These are phyloP conservation scores for Penicillium frequentans DNA, from an alignment of 2,329 filamentous ascomycete genomes.

Conservation along the genomic window DNA sequence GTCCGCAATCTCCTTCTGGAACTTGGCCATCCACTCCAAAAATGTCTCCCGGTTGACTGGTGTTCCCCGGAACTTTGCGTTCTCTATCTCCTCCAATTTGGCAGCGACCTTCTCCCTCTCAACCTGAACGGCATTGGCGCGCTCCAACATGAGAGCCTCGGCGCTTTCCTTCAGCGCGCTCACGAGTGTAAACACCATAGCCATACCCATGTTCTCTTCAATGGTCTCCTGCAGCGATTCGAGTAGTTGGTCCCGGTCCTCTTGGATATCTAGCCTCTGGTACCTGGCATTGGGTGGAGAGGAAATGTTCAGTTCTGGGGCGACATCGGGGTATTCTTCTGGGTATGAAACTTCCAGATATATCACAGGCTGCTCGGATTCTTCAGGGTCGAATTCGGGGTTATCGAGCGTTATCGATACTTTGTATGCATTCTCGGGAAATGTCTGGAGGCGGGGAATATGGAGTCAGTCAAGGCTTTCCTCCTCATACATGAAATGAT, in stretches of 20 bases:
- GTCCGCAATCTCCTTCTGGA: conserved; percentile 79
- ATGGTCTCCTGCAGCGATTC: conserved; percentile 71
- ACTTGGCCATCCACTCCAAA: conserved; percentile 75
- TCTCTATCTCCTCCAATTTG: conserved; percentile 81
- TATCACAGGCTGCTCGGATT: conserved; percentile 65
- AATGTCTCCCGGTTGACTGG: conserved; percentile 86
- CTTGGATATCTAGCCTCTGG: conserved; percentile 72
- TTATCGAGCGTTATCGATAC: conserved; percentile 84
- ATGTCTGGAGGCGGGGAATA: conserved; percentile 61
- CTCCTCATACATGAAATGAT: not conserved
- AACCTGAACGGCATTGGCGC: conserved; percentile 63
- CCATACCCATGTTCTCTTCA: conserved; percentile 92
- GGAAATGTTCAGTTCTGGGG: conserved; percentile 78
- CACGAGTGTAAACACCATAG: conserved; percentile 93
- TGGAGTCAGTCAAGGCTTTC: not conserved
- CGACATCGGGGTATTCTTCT: conserved; percentile 84
- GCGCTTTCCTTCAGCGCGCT: conserved; percentile 84
- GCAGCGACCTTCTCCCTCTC: conserved; percentile 55
- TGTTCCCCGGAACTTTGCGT: conserved; percentile 92
- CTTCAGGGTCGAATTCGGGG: conserved; percentile 62
- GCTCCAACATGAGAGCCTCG: conserved; percentile 77
- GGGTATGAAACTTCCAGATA: conserved; percentile 85
- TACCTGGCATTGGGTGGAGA: conserved; percentile 71
- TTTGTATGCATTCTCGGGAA: conserved; percentile 81
- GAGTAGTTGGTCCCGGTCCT: conserved; percentile 75